Evolutionary conservation across 2,329 filamentous ascomycete species (phyloP).

Genomic region (Drechslerella coelobrocha): DNA sequence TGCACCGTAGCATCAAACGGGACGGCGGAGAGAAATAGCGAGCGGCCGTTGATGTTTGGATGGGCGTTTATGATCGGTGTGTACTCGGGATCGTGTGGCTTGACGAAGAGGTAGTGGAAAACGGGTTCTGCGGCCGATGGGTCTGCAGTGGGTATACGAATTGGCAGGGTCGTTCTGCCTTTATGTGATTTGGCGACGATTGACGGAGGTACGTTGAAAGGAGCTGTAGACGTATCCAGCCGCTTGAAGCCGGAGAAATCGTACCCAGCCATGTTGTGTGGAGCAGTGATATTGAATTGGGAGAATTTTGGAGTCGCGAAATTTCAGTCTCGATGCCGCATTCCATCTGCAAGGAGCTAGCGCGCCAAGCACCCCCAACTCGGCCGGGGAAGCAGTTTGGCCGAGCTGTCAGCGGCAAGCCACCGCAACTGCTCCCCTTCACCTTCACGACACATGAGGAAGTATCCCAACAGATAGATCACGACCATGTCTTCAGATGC

Average conservation of each 20-base stretch:
- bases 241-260: conserved; percentile 39
- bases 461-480: conserved; percentile 25
- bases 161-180: conserved; percentile 32
- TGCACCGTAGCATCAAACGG: conserved; percentile 81
- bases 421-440: background rate
- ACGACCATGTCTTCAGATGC: conserved; percentile 38
- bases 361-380: conserved; percentile 14
- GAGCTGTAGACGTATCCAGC: conserved; percentile 25
- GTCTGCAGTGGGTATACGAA: conserved; percentile 18
- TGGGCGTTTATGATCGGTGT: conserved; percentile 54
- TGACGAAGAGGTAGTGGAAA: conserved; percentile 85
- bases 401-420: background rate
- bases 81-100: conserved; percentile 76
- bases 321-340: background rate
- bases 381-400: background rate
- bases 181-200: conserved; percentile 32
- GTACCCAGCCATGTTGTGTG: conserved; percentile 13
- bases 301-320: conserved; percentile 13
- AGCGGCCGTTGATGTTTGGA: conserved; percentile 76
- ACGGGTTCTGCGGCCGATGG: conserved; percentile 63
- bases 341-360: background rate
- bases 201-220: conserved; percentile 21
- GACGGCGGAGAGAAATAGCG: conserved; percentile 88
- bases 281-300: background rate
- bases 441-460: conserved; percentile 21